Base-by-base conservation (phyloP, 2,329 filamentous ascomycete species). In the Epichloe sylvatica region DNA sequence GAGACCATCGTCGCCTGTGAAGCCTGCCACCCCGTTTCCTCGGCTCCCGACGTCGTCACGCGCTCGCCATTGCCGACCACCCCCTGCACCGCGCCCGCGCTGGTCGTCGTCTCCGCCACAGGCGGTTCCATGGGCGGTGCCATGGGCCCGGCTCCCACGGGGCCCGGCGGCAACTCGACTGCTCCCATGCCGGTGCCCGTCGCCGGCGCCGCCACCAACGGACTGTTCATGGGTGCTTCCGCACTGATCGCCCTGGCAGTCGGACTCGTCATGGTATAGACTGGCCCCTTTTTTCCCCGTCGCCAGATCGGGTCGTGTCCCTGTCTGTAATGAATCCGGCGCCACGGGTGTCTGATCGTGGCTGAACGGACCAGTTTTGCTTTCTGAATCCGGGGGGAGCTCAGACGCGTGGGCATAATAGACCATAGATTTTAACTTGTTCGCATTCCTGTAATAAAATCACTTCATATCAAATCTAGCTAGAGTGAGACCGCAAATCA, bases 11-110 rank as follows among this genome's bases (percentile, higher is more conserved):
- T 37, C 13, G 25, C 25, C 25, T 53, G 51, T 40, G 43, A 47
- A 3, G 45, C 41, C 42, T 55, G 53, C 52, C 36, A 38, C 37
- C 33, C 49, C 5, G 43, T 45, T 15, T 8, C 49, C 15, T 50
- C 51, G 5, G 51, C 52, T 35, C 49, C 46, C 45, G 53, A 55
- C 37, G 25, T 55, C 1, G 53, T 55, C 38, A 55, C 53, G 5
- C 51, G 53, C 19, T 39, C 40, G 19, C 47, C 52, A 8, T 8
- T 53, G 5, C 53, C 53, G n/a, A 47, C 47, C 5, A 52, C 47
- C 13, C 44, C 38, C 3, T 55, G 53, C 43, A 47, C 46, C 5
- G 39, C 47, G 7, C 53, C 53, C 5, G 35, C 40, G 3, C 45
- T 55, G 21, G 50, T 49, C 23, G 43, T 46, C 7, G 48, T 55